Conservation (phyloP, 169 alveolate genomes). For the Plasmodium yoelii region DNA sequence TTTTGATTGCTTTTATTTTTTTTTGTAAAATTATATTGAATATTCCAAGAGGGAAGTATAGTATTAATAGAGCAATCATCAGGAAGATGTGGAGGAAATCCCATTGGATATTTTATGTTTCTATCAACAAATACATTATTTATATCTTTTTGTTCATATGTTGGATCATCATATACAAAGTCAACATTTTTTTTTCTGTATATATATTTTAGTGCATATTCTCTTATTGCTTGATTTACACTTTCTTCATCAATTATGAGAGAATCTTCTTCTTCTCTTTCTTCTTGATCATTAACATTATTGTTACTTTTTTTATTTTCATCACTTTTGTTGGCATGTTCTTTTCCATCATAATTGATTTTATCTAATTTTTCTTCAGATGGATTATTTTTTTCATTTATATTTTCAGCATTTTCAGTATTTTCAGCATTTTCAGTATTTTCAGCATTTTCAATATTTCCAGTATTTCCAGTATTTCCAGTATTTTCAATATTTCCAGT, state of each 20-base stretch:
- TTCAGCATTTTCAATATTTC: too few relatives aligned
- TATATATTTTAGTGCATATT: constrained; percentile 48
- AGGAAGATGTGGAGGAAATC: constrained; percentile 71
- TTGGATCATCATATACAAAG: constrained; percentile 32
- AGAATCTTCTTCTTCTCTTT: background rate
- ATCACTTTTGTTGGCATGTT: background rate
- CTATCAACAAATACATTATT: constrained; percentile 12
- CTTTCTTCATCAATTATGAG: constrained; percentile 63
- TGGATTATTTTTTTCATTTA: background rate
- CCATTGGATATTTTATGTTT: constrained; percentile 55
- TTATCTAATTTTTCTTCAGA: background rate
- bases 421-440: too few relatives aligned
- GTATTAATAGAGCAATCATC: constrained; percentile 75
- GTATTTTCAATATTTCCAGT: too few relatives aligned
- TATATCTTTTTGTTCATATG: constrained; percentile 23
- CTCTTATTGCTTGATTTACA: constrained; percentile 59
- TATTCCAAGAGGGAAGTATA: constrained; percentile 70
- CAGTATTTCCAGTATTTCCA: too few relatives aligned
- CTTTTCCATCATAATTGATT: background rate
- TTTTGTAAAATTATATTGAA: constrained; percentile 23
- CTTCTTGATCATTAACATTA: background rate
- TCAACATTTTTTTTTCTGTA: constrained; percentile 64
- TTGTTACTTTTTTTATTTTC: background rate
- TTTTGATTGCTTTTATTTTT: too few relatives aligned
- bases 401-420: background rate